Percentiles rank a stretch among this genome's conserved stretches.
phyloP scores from a whole-genome alignment of 352 stramenopile species.

The Phytophthora kernoviae region DNA sequence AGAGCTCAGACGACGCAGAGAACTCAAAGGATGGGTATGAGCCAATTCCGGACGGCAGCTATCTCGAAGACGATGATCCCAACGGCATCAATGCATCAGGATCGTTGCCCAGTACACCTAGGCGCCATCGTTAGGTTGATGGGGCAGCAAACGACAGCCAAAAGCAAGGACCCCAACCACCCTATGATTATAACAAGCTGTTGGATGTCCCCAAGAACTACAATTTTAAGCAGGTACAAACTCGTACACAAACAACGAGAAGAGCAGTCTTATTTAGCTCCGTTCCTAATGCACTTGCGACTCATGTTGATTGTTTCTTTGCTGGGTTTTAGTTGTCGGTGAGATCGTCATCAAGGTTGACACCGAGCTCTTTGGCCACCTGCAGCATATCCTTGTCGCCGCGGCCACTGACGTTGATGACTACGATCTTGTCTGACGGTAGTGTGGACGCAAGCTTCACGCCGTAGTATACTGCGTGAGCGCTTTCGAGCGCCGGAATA shows the following conservation, averaged over 20 bases:
- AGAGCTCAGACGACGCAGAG: slow-evolving; percentile 69
- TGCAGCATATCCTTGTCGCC: slow-evolving; percentile 99
- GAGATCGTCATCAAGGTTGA: slow-evolving; percentile 89
- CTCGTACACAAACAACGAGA: slow-evolving; percentile 5
- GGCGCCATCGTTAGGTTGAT: slow-evolving; percentile 29
- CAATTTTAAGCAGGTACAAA: slow-evolving; percentile 22
- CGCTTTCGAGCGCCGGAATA: slow-evolving; percentile 97
- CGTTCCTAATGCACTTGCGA: slow-evolving; percentile 20
- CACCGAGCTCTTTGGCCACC: slow-evolving; percentile 95
- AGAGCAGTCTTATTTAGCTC: slow-evolving; percentile 28
- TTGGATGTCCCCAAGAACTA: background rate
- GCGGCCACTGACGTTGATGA: slow-evolving; percentile 98
- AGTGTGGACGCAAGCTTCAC: slow-evolving; percentile 93
- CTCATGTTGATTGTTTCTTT: slow-evolving; percentile 10
- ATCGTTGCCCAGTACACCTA: slow-evolving; percentile 36
- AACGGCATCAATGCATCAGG: slow-evolving; percentile 44
- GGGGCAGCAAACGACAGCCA: slow-evolving; percentile 3
- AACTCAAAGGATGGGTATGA: slow-evolving; percentile 77
- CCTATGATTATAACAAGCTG: slow-evolving; percentile 18
- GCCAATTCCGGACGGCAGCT: slow-evolving; percentile 69
- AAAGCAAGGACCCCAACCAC: background rate
- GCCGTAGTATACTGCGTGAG: slow-evolving; percentile 95
- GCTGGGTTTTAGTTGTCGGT: slow-evolving; percentile 56
- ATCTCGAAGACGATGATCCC: slow-evolving; percentile 56
- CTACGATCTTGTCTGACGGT: slow-evolving; percentile 90